Conservation (phyloP, 2,329 filamentous ascomycete genomes). For the Xylaria sp. region DNA sequence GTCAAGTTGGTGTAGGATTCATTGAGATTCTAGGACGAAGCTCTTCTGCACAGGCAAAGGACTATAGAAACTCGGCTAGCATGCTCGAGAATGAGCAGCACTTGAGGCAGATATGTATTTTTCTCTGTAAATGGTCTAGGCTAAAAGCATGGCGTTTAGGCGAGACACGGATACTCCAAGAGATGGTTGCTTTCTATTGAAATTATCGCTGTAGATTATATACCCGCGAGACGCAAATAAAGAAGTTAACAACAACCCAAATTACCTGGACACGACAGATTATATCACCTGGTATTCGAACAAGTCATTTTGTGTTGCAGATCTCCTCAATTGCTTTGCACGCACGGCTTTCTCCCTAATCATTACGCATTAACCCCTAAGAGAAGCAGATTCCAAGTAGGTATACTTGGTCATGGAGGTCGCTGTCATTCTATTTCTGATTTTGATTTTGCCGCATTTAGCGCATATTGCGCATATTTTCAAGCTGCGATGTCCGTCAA, state of each 20-base stretch:
- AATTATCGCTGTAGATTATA: neutral
- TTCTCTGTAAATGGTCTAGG: conserved; percentile 3
- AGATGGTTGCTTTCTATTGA: conserved; percentile 1
- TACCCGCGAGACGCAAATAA: neutral
- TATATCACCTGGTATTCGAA: too few relatives aligned
- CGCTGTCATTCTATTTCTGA: too few relatives aligned
- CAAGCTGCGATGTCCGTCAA: too few relatives aligned
- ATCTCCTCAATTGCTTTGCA: too few relatives aligned
- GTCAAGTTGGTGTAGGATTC: neutral
- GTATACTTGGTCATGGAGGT: too few relatives aligned
- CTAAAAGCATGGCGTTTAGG: conserved; percentile 26
- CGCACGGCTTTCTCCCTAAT: too few relatives aligned
- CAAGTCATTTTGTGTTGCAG: too few relatives aligned
- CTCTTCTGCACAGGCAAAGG: neutral
- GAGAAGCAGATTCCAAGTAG: too few relatives aligned
- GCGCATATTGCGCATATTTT: too few relatives aligned
- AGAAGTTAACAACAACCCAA: neutral
- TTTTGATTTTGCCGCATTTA: too few relatives aligned
- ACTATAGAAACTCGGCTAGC: neutral
- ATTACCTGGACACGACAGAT: too few relatives aligned
- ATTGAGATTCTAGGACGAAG: neutral
- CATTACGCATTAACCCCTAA: too few relatives aligned
- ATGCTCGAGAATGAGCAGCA: neutral
- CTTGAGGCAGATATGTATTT: neutral
- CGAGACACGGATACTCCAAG: neutral